A percentile compares a stretch with the other conserved stretches of the same genome.
phyloP scores from a whole-genome alignment of 2,329 filamentous ascomycete species.

The Fusarium compactum region DNA sequence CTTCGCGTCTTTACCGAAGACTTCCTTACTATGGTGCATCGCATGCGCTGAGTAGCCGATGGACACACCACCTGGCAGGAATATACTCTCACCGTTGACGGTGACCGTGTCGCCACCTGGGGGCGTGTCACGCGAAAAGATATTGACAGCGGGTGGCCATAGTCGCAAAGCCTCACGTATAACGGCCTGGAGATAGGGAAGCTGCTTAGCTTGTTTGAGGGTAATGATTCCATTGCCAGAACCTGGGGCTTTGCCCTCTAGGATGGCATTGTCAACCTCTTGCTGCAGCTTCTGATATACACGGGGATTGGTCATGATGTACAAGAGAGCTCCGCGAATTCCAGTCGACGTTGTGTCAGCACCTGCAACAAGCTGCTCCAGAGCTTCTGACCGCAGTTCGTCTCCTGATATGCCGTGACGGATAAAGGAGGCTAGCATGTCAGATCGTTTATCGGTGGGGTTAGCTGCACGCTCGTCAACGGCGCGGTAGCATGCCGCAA shows the following conservation, averaged over 20 bases:
- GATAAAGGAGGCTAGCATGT: neutral
- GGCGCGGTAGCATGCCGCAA: too few species aligned
- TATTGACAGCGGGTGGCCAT: neutral
- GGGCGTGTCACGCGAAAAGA: neutral
- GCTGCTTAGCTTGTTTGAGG: neutral
- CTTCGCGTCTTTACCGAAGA: neutral
- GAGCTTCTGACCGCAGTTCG: too few species aligned
- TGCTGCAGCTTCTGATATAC: neutral
- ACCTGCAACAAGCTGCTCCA: neutral
- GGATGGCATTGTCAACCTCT: neutral
- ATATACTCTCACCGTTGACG: neutral
- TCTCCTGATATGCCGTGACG: too few species aligned
- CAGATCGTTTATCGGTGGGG: neutral
- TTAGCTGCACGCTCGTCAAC: too few species aligned
- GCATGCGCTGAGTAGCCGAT: neutral
- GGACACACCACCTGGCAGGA: neutral
- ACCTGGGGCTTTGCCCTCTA: neutral
- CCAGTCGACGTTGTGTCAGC: neutral
- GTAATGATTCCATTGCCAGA: accelerated
- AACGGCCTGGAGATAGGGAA: neutral
- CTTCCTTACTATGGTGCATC: neutral
- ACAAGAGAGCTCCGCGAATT: neutral
- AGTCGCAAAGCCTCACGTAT: conserved; percentile 1
- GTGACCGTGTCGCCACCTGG: neutral
- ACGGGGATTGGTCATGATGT: neutral